These are phyloP conservation scores for Diaporthe eres DNA, from an alignment of 2,329 filamentous ascomycete genomes.

Conservation along the genomic window DNA sequence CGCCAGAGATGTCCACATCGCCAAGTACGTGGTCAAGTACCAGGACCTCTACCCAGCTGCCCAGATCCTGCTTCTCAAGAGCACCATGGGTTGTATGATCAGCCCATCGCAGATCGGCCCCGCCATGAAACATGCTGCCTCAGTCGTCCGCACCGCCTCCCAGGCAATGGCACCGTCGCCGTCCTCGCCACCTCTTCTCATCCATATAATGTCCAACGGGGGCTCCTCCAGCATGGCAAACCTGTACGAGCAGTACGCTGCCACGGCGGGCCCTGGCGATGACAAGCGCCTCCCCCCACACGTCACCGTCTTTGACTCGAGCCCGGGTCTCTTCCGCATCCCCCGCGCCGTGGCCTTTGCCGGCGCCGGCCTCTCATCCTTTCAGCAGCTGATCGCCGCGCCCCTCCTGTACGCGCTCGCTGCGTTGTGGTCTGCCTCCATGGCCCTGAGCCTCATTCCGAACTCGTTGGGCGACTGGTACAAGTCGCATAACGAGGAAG, in stretches of 20 bases:
- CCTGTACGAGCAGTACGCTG: conserved; percentile 51
- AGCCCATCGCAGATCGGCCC: conserved; percentile 54
- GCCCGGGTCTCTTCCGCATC: conserved; percentile 59
- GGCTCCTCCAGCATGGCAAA: conserved; percentile 60
- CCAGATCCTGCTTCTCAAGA: conserved; percentile 62
- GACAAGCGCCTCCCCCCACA: conserved; percentile 55
- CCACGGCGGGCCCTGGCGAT: neutral
- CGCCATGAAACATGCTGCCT: conserved; percentile 49
- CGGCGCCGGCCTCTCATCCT: conserved; percentile 53
- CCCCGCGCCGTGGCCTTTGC: conserved; percentile 56
- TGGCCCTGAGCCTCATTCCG: conserved; percentile 49
- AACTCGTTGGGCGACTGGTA: conserved; percentile 50
- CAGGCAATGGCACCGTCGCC: conserved; percentile 52
- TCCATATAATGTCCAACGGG: conserved; percentile 68
- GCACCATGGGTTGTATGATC: conserved; percentile 42
- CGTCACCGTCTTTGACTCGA: conserved; percentile 62
- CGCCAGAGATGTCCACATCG: conserved; percentile 49
- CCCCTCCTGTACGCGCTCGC: conserved; percentile 55
- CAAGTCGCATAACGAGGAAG: conserved; percentile 51
- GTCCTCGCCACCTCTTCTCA: conserved; percentile 53
- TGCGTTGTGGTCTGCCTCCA: conserved; percentile 45
- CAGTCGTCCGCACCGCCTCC: conserved; percentile 55
- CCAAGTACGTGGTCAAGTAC: conserved; percentile 64
- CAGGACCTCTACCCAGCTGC: conserved; percentile 60
- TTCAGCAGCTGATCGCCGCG: conserved; percentile 45